Percentiles rank a stretch among this genome's conserved stretches.
These are phyloP conservation scores for Cordyceps farinosa DNA, from an alignment of 2,329 filamentous ascomycete species.

Conservation along the genomic window DNA sequence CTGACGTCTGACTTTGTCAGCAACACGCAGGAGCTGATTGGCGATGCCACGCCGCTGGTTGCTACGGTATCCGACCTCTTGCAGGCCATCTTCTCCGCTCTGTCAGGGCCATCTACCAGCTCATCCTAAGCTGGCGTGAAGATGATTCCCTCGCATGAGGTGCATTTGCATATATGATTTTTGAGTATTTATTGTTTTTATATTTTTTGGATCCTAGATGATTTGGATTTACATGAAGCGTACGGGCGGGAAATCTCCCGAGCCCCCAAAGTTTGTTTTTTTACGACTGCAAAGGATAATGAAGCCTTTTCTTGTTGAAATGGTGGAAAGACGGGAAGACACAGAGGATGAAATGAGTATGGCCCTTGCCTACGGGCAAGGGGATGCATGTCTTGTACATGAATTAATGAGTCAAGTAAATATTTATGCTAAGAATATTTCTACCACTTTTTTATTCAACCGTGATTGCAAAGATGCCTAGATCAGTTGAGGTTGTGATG, in stretches of 20 bases:
- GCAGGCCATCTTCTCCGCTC: constrained; percentile 12
- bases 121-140: neutral
- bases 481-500: too few relatives aligned
- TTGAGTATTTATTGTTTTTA: constrained; percentile 5
- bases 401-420: constrained; percentile 16
- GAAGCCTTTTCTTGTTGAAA: constrained; percentile 7
- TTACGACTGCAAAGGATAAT: constrained; percentile 15
- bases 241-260: neutral
- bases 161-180: constrained; percentile 11
- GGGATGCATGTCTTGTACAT: constrained; percentile 10
- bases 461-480: too few relatives aligned
- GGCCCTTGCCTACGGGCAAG: constrained; percentile 6
- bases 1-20: constrained; percentile 38
- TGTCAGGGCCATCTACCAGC: neutral
- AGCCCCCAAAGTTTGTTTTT: neutral
- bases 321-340: neutral
- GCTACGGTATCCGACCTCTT: constrained; percentile 14
- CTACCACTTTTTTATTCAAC: neutral
- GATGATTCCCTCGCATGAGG: neutral
- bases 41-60: constrained; percentile 35
- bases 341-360: constrained; percentile 6
- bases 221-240: constrained; percentile 9
- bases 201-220: constrained; percentile 8
- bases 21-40: constrained; percentile 42
- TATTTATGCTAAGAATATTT: constrained; percentile 16